Evolutionary conservation across 257 asterid species (phyloP).

Genomic region (Solanum etuberosum): DNA sequence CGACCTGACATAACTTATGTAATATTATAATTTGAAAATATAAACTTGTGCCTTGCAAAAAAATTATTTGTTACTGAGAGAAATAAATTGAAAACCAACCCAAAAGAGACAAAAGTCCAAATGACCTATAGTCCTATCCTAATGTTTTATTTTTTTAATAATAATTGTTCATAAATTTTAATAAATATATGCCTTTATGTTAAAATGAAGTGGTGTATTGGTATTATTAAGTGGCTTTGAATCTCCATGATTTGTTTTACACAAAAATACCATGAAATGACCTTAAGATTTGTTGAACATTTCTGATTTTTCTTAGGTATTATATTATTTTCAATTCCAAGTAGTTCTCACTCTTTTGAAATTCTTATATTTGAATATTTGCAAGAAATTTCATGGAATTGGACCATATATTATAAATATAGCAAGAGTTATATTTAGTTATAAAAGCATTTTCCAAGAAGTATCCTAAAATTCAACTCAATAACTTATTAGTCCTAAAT

Average conservation of each 20-base stretch:
- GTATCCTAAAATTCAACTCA: background rate
- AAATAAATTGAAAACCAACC: background rate
- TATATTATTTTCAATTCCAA: background rate
- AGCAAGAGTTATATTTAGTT: background rate
- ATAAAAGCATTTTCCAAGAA: background rate
- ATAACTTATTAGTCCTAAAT: background rate
- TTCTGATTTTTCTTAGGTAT: background rate
- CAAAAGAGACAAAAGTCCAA: background rate
- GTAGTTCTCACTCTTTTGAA: background rate
- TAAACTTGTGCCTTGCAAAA: background rate
- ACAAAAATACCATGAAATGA: background rate
- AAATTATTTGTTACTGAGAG: background rate
- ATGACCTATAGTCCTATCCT: background rate
- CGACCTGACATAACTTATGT: no score
- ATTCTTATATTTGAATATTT: background rate
- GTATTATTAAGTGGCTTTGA: background rate
- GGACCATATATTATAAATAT: background rate
- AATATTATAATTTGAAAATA: no score
- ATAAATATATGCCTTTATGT: background rate
- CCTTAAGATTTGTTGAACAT: background rate
- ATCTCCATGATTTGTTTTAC: background rate
- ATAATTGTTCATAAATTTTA: background rate
- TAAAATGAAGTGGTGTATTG: background rate
- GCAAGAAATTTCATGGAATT: background rate
- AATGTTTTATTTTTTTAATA: background rate